Percentiles rank a stretch among this genome's conserved stretches.
phyloP scores from a whole-genome alignment of 2,329 filamentous ascomycete species.

The Rutstroemia sp. region DNA sequence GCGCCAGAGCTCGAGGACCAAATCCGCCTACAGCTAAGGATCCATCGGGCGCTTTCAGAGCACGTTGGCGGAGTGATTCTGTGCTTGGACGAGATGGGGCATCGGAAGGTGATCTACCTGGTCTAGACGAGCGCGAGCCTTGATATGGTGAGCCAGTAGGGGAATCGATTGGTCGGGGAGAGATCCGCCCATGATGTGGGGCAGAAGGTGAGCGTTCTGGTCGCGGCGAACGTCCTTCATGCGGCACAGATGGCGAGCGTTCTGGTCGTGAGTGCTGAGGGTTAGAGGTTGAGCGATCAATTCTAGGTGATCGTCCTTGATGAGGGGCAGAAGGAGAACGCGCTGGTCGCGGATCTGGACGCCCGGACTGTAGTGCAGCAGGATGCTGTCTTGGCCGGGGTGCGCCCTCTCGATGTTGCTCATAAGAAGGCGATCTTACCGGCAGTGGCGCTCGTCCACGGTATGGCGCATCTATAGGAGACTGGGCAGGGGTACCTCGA shows the following conservation, averaged over 20 bases:
- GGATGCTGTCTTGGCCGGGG: not conserved
- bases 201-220: slow-evolving; percentile 7
- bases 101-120: slow-evolving; percentile 11
- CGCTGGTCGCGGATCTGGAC: not conserved
- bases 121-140: not conserved
- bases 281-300: not conserved
- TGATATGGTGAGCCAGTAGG: slow-evolving; percentile 7
- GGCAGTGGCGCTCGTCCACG: slow-evolving; percentile 1
- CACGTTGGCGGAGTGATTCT: slow-evolving; percentile 25
- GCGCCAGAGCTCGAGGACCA: slow-evolving; percentile 36
- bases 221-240: not conserved
- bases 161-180: not conserved
- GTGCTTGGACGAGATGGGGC: slow-evolving; percentile 20
- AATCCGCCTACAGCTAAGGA: slow-evolving; percentile 24
- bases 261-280: not conserved
- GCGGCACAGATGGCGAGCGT: slow-evolving; percentile 1
- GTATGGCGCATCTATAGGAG: slow-evolving; percentile 3
- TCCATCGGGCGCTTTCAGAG: slow-evolving; percentile 18
- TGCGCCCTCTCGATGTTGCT: not conserved
- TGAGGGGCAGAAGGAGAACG: slow-evolving; percentile 4
- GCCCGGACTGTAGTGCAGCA: not conserved
- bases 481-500: not conserved
- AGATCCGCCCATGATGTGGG: not conserved
- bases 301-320: not conserved
- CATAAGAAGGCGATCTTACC: slow-evolving; percentile 1